Base-by-base conservation (phyloP, 192 early-diverging fungal species). In the Kickxella alabastrina region DNA sequence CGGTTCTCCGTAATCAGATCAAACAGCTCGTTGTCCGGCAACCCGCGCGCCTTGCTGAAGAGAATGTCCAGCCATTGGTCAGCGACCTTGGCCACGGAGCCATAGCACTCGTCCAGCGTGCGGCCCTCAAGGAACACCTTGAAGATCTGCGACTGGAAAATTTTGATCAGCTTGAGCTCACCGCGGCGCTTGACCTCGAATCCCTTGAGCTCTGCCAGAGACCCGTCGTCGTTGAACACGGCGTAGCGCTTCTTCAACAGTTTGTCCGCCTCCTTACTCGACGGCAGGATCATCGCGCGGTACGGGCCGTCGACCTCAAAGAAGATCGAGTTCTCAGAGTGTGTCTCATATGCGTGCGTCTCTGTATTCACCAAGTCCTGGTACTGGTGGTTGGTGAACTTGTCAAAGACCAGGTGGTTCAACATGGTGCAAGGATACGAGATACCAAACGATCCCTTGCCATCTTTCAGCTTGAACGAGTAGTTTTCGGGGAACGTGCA, bases 271-370 rank as follows among this genome's bases (percentile, higher is more conserved):
- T 93, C 91, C 29, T 87, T 92, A 47, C 92, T 95, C 6, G 93
- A 80, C 12, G 97, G 97, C 34, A 99, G 59, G 44, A 99, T 92
- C 97, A 99, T 99, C 18, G 94, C 94, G 31, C 87, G 85, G 64
- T 99, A 99, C 19, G 97, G 97, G 8, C 97, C 97, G 54, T 99
- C 94, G 21, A 97, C 94, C 66, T 99, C 97, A 49, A 99, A 99
- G 54, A 99, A 96, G 38, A 99, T 99, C 69, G 83, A 86, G 79
- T 99, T 99, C 51, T 99, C 97, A 49, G 83, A 85, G 28, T 78
- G 83, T 10, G 75, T 79, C 14, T 65, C 41, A 59, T 95, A 96
- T 29, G 80, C 62, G 41, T 75, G 68, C 3, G 69, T 77, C n/a
- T 65, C 73, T 4, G 63, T 52, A 23, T 89, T 81, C 0, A 69